phyloP scores from a whole-genome alignment of 2,329 filamentous ascomycete species.

The Phoma sp. region DNA sequence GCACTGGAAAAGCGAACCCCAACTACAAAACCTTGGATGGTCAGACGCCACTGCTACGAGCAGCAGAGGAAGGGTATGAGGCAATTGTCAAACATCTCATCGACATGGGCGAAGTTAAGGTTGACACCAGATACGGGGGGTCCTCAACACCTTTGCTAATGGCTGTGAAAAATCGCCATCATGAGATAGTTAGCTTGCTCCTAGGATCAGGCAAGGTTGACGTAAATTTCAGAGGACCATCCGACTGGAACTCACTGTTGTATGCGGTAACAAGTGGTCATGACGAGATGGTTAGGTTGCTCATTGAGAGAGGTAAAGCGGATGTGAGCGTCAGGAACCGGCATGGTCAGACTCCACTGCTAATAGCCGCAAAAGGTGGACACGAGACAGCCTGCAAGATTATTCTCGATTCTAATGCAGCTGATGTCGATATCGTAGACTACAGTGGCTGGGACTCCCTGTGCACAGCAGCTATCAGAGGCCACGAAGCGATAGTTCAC shows the following conservation, averaged over 20 bases:
- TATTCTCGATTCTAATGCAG: not conserved
- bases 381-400: not conserved
- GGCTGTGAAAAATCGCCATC: not conserved
- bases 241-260: no score
- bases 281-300: no score
- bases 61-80: not conserved
- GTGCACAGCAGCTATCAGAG: not conserved
- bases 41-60: not conserved
- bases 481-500: not conserved
- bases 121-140: not conserved
- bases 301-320: not conserved
- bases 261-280: no score
- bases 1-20: not conserved
- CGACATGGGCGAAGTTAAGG: not conserved
- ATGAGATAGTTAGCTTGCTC: not conserved
- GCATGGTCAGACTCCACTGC: not conserved
- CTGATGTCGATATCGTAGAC: not conserved
- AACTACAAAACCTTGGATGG: not conserved
- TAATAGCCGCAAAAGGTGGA: not conserved
- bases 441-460: not conserved
- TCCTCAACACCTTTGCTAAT: not conserved
- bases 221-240: not conserved
- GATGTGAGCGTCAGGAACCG: not conserved
- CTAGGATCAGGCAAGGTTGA: not conserved
- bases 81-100: not conserved